These are phyloP conservation scores for Sicyos baderoa DNA, from an alignment of 306 rosid species.

Conservation along the genomic window DNA sequence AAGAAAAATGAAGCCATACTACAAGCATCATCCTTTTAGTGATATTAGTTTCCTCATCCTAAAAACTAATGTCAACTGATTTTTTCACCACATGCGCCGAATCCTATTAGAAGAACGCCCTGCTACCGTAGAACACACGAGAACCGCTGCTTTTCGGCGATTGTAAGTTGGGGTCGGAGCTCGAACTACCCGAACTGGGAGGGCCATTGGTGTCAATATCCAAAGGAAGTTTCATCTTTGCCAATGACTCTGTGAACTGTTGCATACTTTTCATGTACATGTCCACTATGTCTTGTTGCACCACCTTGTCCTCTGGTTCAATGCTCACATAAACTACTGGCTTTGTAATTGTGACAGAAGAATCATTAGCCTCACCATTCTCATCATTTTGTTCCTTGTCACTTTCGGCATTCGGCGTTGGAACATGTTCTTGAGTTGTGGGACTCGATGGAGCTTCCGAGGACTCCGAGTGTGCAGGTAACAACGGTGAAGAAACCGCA, in stretches of 20 bases:
- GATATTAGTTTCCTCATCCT: slow-evolving; percentile 35
- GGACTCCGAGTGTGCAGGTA: slow-evolving; percentile 25
- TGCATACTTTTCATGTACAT: slow-evolving; percentile 99
- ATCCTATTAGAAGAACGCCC: neutral
- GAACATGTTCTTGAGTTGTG: slow-evolving; percentile 33
- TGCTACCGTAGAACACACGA: too few species aligned
- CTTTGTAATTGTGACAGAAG: slow-evolving; percentile 35
- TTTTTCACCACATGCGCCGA: slow-evolving; percentile 24
- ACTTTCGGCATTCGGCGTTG: slow-evolving; percentile 20
- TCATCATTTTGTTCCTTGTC: slow-evolving; percentile 35
- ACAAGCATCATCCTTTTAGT: slow-evolving; percentile 30
- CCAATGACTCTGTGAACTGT: slow-evolving; percentile 85
- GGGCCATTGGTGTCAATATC: too few species aligned
- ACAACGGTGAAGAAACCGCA: slow-evolving; percentile 41
- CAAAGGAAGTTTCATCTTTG: slow-evolving; percentile 92
- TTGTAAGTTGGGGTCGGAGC: too few species aligned
- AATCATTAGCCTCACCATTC: slow-evolving; percentile 29
- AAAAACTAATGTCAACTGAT: slow-evolving; percentile 50
- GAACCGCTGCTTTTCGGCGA: too few species aligned
- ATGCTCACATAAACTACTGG: slow-evolving; percentile 48
- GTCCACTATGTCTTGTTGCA: slow-evolving; percentile 94
- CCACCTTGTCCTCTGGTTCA: slow-evolving; percentile 61
- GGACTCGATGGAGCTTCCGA: slow-evolving; percentile 34
- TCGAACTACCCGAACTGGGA: too few species aligned
- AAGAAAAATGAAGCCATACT: slow-evolving; percentile 30